Evolutionary conservation across 2,329 filamentous ascomycete species (phyloP), one percentile per base, ranked within the genome.

Genomic region (Knufia petricola): DNA sequence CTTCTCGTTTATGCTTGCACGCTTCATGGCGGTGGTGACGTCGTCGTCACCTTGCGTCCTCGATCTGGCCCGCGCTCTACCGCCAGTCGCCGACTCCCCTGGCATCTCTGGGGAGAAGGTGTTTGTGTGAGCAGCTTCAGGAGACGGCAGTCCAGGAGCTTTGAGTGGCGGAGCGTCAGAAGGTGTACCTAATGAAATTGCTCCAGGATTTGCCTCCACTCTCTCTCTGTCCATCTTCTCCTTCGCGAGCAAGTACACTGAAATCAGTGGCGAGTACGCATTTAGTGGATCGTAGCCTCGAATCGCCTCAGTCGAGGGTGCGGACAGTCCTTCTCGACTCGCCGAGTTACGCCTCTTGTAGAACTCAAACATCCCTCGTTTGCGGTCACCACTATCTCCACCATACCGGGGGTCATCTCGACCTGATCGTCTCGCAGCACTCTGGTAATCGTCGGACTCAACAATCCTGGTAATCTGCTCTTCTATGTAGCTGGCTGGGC

Each of bases 31-130:
- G 42, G 94, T 86, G 0, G 82, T 76, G 9, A 87, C 77, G 50
- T 98, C 92, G 54, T 96, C 90, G 65, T 96, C 92, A 13, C 90
- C 92, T 61, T 96, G 90, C 0, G 92, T 96, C 55, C 92, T 78
- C 30, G 92, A 88, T 42, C 92, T 78, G 6, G 89, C 87, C 43
- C 92, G 77, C 28, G 86, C 83, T 51, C 90, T 77, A 38, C 87
- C 86, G 37, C 88, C 87, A 1, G 86, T 92, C 9, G 86, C 82
- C 61, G 82, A 89, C 66, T 95, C 88, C 15, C 89, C 89, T 0
- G 87, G 81, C 76, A 95, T 84, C 63, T 95, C 89, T 61, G 92
- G 94, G 1, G 85, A 71, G 2, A 81, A 78, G 20, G 84, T 74
- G 59, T 96, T 96, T 13, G 89, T 96, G 64, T 95, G 82, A 8